A percentile compares a stretch with the other conserved stretches of the same genome.
Conservation (phyloP, 257 asterid species). For the Solanum phureja region DNA sequence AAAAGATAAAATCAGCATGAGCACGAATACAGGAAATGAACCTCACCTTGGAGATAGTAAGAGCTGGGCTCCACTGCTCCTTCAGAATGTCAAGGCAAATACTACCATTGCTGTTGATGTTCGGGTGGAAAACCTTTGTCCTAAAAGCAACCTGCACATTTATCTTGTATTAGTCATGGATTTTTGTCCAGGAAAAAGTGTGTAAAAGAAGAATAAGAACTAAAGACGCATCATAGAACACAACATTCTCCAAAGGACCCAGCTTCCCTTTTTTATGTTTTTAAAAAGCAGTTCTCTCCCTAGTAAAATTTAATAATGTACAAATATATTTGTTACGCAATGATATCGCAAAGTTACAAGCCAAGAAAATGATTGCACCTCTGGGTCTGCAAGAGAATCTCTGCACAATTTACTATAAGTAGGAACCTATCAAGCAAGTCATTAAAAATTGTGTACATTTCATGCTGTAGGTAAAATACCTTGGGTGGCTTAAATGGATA, state of each 20-base stretch:
- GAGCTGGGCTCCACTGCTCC: constrained; percentile 46
- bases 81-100: constrained; percentile 34
- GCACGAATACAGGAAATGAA: neutral
- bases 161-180: neutral
- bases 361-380: neutral
- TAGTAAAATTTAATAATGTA: neutral
- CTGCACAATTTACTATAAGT: neutral
- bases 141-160: constrained; percentile 27
- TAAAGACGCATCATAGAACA: neutral
- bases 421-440: neutral
- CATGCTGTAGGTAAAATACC: no score
- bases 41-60: constrained; percentile 30
- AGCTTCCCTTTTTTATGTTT: neutral
- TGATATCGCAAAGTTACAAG: neutral
- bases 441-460: no score
- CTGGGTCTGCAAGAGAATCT: neutral
- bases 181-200: neutral
- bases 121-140: constrained; percentile 38
- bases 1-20: neutral
- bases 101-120: constrained; percentile 33
- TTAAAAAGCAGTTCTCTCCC: neutral
- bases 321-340: neutral
- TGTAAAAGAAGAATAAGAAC: neutral
- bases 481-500: no score
- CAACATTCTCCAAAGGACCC: neutral